Conservation (phyloP, 805 yeast species). For the Ogataea pini region DNA sequence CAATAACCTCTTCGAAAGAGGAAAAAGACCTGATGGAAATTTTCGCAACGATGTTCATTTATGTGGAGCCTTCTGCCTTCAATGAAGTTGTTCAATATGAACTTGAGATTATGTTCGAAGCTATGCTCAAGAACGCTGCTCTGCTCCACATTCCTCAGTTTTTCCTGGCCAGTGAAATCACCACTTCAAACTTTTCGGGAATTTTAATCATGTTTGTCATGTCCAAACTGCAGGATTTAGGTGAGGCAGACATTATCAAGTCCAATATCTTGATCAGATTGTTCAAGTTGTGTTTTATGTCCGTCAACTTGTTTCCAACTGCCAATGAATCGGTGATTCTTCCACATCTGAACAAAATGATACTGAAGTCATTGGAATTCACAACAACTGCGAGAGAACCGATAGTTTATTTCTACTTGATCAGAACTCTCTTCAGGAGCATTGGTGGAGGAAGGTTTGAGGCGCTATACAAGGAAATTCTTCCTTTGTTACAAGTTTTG, state of each 20-base stretch:
- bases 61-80: slow-evolving; percentile 92
- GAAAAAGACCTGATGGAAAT: slow-evolving; percentile 96
- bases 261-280: slow-evolving; percentile 81
- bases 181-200: slow-evolving; percentile 89
- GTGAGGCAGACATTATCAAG: slow-evolving; percentile 73
- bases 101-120: slow-evolving; percentile 71
- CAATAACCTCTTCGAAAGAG: slow-evolving; percentile 86
- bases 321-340: slow-evolving; percentile 84
- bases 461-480: slow-evolving; percentile 84
- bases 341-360: slow-evolving; percentile 84
- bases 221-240: slow-evolving; percentile 72
- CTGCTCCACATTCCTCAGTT: slow-evolving; percentile 90
- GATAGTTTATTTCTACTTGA: slow-evolving; percentile 80
- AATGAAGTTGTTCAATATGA: slow-evolving; percentile 87
- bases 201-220: slow-evolving; percentile 75
- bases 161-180: slow-evolving; percentile 90
- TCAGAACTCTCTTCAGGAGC: slow-evolving; percentile 86
- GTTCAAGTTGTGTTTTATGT: slow-evolving; percentile 93
- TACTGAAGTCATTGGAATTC: slow-evolving; percentile 72
- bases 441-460: slow-evolving; percentile 98
- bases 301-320: slow-evolving; percentile 86
- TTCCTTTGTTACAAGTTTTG: slow-evolving; percentile 85
- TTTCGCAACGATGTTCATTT: slow-evolving; percentile 89
- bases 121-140: slow-evolving; percentile 81
- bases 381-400: slow-evolving; percentile 91